These are phyloP conservation scores for Phyllosticta citriasiana DNA, from an alignment of 2,329 filamentous ascomycete genomes.

Conservation along the genomic window DNA sequence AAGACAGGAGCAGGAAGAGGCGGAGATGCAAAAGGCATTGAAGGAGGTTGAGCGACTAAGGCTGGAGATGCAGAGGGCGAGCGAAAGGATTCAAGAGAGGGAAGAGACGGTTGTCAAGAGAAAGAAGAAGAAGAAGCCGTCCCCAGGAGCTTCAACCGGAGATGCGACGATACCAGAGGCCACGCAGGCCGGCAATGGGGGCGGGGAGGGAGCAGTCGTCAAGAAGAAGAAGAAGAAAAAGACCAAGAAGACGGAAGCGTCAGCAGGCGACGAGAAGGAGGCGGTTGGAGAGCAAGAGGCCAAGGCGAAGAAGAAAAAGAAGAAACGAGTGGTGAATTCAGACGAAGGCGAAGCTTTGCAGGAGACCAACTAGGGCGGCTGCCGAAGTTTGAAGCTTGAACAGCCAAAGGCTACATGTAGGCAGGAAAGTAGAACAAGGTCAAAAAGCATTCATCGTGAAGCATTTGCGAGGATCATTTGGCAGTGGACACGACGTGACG, in stretches of 20 bases:
- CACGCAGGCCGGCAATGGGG: slow-evolving; percentile 6
- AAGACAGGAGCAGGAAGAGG: slow-evolving; percentile 63
- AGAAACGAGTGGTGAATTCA: slow-evolving; percentile 25
- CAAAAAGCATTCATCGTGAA: background rate
- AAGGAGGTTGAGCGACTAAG: slow-evolving; percentile 78
- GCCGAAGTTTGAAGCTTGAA: background rate
- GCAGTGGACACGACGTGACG: background rate
- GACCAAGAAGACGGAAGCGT: slow-evolving; percentile 20
- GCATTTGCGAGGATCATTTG: background rate
- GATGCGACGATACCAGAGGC: slow-evolving; percentile 10
- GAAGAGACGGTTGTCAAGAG: slow-evolving; percentile 55
- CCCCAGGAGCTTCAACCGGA: slow-evolving; percentile 1
- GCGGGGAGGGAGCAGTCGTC: slow-evolving; percentile 10
- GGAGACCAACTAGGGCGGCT: background rate
- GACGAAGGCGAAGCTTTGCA: background rate
- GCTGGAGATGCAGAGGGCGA: slow-evolving; percentile 79
- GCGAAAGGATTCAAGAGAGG: slow-evolving; percentile 62
- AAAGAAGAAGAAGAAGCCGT: slow-evolving; percentile 41
- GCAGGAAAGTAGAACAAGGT: background rate
- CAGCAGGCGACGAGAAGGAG: slow-evolving; percentile 10
- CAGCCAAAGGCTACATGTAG: background rate
- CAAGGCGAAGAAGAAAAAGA: slow-evolving; percentile 31
- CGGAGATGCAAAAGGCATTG: slow-evolving; percentile 80
- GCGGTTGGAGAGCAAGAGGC: slow-evolving; percentile 8
- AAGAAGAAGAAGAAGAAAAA: slow-evolving; percentile 37